Evolutionary conservation across 768 basidiomycete species (phyloP).

Genomic region (Hericium alpestre): DNA sequence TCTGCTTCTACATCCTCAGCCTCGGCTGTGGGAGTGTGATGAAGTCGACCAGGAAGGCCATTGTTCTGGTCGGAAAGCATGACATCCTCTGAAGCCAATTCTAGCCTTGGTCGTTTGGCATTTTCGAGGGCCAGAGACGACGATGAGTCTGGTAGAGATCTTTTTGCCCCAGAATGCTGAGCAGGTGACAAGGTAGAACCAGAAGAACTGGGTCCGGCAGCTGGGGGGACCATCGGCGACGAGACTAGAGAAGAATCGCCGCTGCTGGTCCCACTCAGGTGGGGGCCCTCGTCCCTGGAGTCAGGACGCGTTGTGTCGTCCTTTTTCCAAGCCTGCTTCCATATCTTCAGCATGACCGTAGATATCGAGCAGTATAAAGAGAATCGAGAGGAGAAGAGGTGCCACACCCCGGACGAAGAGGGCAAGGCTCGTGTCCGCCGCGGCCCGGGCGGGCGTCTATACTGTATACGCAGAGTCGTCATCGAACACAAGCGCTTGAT

Average conservation of each 20-base stretch:
- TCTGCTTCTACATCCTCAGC: too few species aligned
- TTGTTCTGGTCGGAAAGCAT: too few species aligned
- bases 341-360: conserved; percentile 35
- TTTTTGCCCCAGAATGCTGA: not conserved
- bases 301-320: conserved; percentile 13
- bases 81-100: not conserved
- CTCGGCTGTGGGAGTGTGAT: too few species aligned
- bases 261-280: conserved; percentile 5
- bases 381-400: conserved; percentile 21
- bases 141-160: conserved; percentile 2
- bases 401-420: too few species aligned
- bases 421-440: too few species aligned
- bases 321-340: conserved; percentile 40
- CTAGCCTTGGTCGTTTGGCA: not conserved
- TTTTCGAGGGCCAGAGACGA: not conserved
- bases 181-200: conserved; percentile 7
- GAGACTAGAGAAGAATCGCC: conserved; percentile 12
- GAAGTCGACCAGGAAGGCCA: too few species aligned
- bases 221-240: conserved; percentile 7
- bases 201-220: conserved; percentile 6
- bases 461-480: too few species aligned
- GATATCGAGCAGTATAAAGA: conserved; percentile 19
- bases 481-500: too few species aligned
- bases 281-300: conserved; percentile 6
- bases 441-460: too few species aligned